A percentile compares a stretch with the other conserved stretches of the same genome.
These are phyloP conservation scores for Magnolia changhungtana DNA, from an alignment of 164 flowering plant genomes.

Conservation along the genomic window DNA sequence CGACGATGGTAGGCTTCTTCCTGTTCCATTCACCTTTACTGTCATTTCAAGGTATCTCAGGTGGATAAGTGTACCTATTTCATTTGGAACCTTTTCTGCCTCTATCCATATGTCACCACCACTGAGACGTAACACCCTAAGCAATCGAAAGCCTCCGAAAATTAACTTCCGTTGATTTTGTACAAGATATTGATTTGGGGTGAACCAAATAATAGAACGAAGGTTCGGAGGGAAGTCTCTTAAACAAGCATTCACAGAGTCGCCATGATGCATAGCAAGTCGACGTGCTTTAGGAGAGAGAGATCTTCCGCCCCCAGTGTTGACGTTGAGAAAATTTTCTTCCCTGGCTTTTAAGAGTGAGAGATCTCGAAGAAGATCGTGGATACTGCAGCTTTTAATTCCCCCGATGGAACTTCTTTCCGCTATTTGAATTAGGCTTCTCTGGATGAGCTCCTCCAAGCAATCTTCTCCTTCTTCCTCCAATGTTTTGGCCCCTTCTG, in stretches of 20 bases:
- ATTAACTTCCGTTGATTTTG: not conserved
- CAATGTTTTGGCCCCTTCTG: not conserved
- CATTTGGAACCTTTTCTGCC: not conserved
- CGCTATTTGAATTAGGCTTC: slow-evolving; percentile 11
- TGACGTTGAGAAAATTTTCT: slow-evolving; percentile 3
- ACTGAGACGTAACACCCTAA: not conserved
- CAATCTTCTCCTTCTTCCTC: slow-evolving; percentile 16
- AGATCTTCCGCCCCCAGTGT: not conserved
- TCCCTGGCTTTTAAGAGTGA: slow-evolving; percentile 7
- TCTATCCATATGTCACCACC: not conserved
- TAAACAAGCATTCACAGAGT: not conserved
- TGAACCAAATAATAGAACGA: not conserved
- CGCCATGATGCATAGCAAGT: not conserved
- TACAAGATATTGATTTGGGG: fast-evolving
- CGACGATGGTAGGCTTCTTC: not conserved
- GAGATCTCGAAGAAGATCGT: slow-evolving; percentile 11
- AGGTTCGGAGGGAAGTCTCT: not conserved
- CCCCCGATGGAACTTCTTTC: slow-evolving; percentile 1
- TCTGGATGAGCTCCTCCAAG: slow-evolving; percentile 9
- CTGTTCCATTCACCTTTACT: not conserved
- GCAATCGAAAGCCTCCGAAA: not conserved
- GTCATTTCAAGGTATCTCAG: not conserved
- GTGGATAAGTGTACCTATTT: not conserved
- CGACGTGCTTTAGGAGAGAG: not conserved
- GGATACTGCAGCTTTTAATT: slow-evolving; percentile 5